Evolutionary conservation across 2,329 filamentous ascomycete species (phyloP).

Genomic region (Aspergillus sp.): DNA sequence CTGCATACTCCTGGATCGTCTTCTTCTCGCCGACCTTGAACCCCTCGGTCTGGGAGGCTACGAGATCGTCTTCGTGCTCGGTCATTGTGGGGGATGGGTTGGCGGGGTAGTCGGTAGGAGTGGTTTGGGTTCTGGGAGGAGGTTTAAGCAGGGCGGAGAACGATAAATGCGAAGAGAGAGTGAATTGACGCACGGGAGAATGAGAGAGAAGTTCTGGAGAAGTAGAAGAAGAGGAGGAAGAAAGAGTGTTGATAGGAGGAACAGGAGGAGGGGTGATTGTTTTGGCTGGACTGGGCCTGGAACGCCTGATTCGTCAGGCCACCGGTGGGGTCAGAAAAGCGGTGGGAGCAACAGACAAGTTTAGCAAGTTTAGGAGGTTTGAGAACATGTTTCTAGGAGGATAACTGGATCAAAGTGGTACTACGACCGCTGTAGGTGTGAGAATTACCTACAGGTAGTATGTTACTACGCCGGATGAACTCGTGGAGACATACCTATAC

Average conservation of each 20-base stretch:
- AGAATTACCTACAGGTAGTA: no score
- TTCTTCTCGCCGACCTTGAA: constrained; percentile 99
- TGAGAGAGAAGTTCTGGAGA: neutral
- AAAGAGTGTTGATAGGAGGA: constrained; percentile 1
- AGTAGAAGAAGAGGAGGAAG: neutral
- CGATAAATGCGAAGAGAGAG: neutral
- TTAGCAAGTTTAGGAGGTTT: no score
- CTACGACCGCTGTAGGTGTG: no score
- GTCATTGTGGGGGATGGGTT: constrained; percentile 55
- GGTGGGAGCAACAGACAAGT: neutral
- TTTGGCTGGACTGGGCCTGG: constrained; percentile 5
- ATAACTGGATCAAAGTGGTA: no score
- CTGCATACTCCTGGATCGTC: constrained; percentile 88
- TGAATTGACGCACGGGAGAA: neutral
- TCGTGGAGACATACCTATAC: no score
- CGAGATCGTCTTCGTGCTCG: constrained; percentile 74
- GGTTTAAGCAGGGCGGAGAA: neutral
- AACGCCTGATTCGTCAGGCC: constrained; percentile 1
- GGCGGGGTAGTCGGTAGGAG: neutral
- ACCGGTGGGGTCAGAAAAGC: constrained; percentile 5
- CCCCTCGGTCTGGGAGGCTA: constrained; percentile 84
- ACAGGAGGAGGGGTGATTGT: constrained; percentile 8
- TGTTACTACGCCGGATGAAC: no score
- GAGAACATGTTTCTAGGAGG: no score
- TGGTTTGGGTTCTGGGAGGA: neutral